Base-by-base conservation (phyloP, 169 alveolate species). In the Babesia bigemina region DNA sequence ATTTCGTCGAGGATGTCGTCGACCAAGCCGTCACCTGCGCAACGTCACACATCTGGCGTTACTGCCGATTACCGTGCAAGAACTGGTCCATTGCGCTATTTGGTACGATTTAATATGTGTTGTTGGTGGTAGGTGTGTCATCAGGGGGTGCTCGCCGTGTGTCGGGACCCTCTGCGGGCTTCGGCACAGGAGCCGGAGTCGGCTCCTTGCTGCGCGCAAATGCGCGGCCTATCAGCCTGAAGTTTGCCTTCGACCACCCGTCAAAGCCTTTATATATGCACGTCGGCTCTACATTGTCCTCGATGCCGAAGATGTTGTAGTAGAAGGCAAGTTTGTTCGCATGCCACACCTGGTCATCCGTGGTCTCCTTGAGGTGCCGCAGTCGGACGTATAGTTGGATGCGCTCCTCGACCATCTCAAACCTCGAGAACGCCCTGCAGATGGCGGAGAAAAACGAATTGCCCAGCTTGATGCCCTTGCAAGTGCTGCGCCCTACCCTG, bases 381-480 rank as follows among this genome's bases (percentile, higher is more conserved):
- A 78, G 63, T 42, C 52, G 33, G 22, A 63, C 29, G 52, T 39
- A 57, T 2, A 78, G 70, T 7, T 52, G 14, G 19, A 78, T 55
- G 19, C 74, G 36, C 39, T 69, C 79, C 52, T 69, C 82, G 14
- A 78, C 58, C 81, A 70, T 6, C 50, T 78, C 86, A 21, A 78
- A 12, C 9, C 33, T 49, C 0, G 74, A 61, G 12, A 67, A 12
- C 7, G 17, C 7, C 53, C 39, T 45, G 29, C 67, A 26, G n/a
- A 78, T 4, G 26, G 16, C 4, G 61, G 70, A 56, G 59, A 63
- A 21, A 0, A 33, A 2, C 24, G 74, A 45, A 0, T 19, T 2
- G 4, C 70, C 70, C 14, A 61, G 56, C 45, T 61, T 29, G 39
- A 61, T 0, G 2, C 70, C 70, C 47, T 60, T 71, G 45, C 42